These are phyloP conservation scores for Trichopus zeylanicus DNA, from an alignment of 116 monocot species.

Conservation along the genomic window DNA sequence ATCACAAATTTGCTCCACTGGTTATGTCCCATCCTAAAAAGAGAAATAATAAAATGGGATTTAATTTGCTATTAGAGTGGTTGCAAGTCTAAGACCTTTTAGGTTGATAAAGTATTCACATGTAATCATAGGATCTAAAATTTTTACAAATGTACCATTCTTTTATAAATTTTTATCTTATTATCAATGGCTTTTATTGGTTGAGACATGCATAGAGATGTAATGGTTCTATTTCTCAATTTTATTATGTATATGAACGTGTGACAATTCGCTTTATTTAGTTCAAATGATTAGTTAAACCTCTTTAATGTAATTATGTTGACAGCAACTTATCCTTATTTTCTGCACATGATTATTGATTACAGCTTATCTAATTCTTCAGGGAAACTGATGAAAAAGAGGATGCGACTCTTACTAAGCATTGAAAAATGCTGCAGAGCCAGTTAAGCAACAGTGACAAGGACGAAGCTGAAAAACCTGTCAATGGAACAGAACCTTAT, in stretches of 20 bases:
- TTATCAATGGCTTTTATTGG: no score
- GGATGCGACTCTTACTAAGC: no score
- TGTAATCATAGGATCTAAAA: not conserved
- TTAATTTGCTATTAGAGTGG: not conserved
- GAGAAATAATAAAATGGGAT: not conserved
- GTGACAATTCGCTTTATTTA: not conserved
- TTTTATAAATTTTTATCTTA: no score
- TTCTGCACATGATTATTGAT: no score
- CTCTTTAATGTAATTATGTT: not conserved
- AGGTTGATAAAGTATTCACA: not conserved
- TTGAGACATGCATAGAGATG: no score
- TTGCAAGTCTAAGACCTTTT: not conserved
- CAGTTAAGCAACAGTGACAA: no score
- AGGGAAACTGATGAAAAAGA: no score
- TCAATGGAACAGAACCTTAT: no score
- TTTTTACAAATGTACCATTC: not conserved
- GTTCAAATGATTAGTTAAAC: not conserved
- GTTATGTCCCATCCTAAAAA: not conserved
- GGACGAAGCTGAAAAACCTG: no score
- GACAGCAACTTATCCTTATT: slow-evolving; percentile 1
- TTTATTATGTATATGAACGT: not conserved
- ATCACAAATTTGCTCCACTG: not conserved
- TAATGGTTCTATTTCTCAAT: not conserved
- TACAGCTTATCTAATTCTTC: no score
- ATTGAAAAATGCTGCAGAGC: no score